Base-by-base conservation (phyloP, 495 filamentous ascomycete genomes). In the Penicillium psychrofluorescens region DNA sequence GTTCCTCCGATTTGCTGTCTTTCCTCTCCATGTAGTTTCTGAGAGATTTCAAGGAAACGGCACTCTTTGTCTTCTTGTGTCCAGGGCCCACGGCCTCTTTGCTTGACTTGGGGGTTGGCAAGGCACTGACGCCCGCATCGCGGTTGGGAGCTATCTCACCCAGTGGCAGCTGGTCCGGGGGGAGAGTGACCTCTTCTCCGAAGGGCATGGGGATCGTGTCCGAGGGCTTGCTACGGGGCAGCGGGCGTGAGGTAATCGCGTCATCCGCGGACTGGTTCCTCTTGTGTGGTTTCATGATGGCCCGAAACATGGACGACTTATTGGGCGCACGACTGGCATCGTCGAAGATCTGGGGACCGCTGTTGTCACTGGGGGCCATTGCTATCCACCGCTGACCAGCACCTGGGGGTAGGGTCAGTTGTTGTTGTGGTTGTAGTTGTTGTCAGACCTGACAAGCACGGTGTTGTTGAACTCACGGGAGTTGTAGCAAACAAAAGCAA, bases 11-110 rank as follows among this genome's bases (percentile, higher is more conserved):
- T 53, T 77, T 66, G 50, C 59, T 64, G 59, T 76, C 64, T 46
- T 62, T 66, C 57, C 80, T 75, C 44, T 76, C 64, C 62, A 70
- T 71, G 37, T 84, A 79, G 49, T 62, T 68, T 35, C 68, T 66
- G 10, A 81, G 55, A 0, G 81, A 74, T 49, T 79, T 85, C 35
- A 88, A 61, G 11, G 84, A 85, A 0, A 85, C 74, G 13, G 78
- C 76, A 46, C 81, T 82, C 50, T 84, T 78, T 0, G 76, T 79
- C 49, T 78, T 83, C 67, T 86, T 88, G 49, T 79, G 70, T 35
- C 77, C 39, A 31, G 60, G 43, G 34, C 50, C 55, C 48, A 64
- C 72, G 38, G 49, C 49, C 33, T 51, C 51, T 46, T 62, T 64
- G 36, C 39, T 59, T 9, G 50, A 47, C 44, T 54, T 58, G 42